phyloP scores from a whole-genome alignment of 2,329 filamentous ascomycete genomes.

The Alternaria consortialis region DNA sequence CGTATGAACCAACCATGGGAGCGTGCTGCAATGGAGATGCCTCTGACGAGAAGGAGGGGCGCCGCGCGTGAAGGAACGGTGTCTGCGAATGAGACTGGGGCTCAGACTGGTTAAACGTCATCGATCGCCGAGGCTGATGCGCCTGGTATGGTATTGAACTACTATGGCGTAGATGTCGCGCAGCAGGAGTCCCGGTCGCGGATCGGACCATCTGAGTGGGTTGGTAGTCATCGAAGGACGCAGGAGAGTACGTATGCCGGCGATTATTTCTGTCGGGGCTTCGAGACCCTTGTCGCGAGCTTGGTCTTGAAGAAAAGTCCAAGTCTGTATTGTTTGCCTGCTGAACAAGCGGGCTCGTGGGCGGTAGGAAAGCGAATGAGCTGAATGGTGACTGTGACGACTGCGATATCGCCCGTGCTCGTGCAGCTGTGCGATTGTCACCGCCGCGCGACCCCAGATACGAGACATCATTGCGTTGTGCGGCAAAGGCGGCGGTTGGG shows the following conservation, averaged over 20 bases:
- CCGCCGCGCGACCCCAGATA: conserved; percentile 27
- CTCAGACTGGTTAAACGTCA: conserved; percentile 64
- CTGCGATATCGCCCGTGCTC: conserved; percentile 55
- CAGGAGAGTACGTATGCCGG: conserved; percentile 76
- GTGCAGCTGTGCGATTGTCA: conserved; percentile 47
- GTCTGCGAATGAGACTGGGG: conserved; percentile 55
- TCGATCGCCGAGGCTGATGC: conserved; percentile 78
- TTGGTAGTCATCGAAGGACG: conserved; percentile 62
- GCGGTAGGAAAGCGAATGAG: conserved; percentile 84
- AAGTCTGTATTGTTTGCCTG: conserved; percentile 85
- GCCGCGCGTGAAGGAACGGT: conserved; percentile 61
- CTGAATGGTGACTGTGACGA: conserved; percentile 77
- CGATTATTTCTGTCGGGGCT: conserved; percentile 63
- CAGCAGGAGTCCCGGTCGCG: conserved; percentile 41
- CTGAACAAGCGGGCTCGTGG: conserved; percentile 91
- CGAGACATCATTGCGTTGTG: conserved; percentile 22
- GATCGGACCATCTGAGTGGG: conserved; percentile 51
- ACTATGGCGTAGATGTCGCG: conserved; percentile 63
- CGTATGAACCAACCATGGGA: conserved; percentile 96
- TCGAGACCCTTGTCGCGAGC: conserved; percentile 47
- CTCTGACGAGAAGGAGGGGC: conserved; percentile 79
- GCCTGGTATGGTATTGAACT: conserved; percentile 73
- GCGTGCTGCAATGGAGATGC: conserved; percentile 83
- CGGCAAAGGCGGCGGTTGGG: conserved; percentile 48
- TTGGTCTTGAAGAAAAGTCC: conserved; percentile 64